A percentile compares a stretch with the other conserved stretches of the same genome.
Conservation (phyloP, 2,329 filamentous ascomycete genomes). For the Penicillium sp. region DNA sequence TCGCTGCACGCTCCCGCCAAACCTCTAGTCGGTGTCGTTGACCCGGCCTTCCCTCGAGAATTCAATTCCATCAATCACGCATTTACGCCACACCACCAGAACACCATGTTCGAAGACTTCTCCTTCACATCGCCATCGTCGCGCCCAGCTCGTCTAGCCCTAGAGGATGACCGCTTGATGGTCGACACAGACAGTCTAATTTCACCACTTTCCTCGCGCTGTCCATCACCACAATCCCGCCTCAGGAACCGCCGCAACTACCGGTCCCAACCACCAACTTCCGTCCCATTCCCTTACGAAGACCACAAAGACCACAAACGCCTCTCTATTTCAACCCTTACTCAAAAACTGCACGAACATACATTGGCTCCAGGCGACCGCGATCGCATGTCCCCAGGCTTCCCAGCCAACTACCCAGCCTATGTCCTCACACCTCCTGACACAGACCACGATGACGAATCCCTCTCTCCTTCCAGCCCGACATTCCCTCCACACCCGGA, state of each 20-base stretch:
- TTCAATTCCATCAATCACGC: neutral
- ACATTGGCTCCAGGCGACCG: constrained; percentile 30
- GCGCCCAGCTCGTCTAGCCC: constrained; percentile 2
- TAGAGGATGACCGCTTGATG: constrained; percentile 7
- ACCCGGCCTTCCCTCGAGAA: neutral
- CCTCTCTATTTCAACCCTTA: constrained; percentile 44
- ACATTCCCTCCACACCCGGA: neutral
- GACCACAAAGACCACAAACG: constrained; percentile 26
- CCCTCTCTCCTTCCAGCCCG: constrained; percentile 11
- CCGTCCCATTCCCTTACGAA: constrained; percentile 45
- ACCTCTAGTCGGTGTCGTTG: neutral
- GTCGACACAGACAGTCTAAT: constrained; percentile 18
- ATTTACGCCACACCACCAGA: neutral
- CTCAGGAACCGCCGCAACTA: constrained; percentile 36
- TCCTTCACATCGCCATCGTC: constrained; percentile 8
- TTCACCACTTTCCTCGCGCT: constrained; percentile 46
- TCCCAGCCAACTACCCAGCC: constrained; percentile 12
- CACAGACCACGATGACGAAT: constrained; percentile 36
- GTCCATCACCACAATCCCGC: constrained; percentile 44
- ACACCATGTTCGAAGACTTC: constrained; percentile 10
- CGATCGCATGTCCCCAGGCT: constrained; percentile 11
- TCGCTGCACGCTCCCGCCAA: neutral
- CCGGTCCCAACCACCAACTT: constrained; percentile 42
- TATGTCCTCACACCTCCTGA: constrained; percentile 42
- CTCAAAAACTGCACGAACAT: constrained; percentile 44